These are phyloP conservation scores for Alternaria hordeiaustralica DNA, from an alignment of 2,329 filamentous ascomycete species.

Conservation along the genomic window DNA sequence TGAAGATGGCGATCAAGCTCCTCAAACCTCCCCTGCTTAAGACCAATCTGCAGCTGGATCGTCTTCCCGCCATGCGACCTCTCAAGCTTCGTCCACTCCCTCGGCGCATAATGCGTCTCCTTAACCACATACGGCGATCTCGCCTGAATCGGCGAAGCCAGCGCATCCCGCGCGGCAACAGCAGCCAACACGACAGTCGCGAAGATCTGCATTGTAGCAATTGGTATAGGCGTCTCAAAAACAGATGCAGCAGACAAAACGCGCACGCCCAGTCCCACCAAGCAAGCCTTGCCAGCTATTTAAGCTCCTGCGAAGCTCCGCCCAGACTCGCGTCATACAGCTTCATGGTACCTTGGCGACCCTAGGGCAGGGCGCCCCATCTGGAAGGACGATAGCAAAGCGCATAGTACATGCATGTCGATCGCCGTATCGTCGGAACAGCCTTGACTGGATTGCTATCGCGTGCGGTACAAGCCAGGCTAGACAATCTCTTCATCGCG, in stretches of 20 bases:
- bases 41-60: slow-evolving; percentile 63
- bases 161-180: slow-evolving; percentile 32
- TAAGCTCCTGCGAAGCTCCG: slow-evolving; percentile 5
- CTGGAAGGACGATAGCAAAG: slow-evolving; percentile 4
- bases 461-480: neutral
- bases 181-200: slow-evolving; percentile 34
- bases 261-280: neutral
- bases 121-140: slow-evolving; percentile 60
- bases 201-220: slow-evolving; percentile 11
- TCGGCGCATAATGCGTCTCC: slow-evolving; percentile 61
- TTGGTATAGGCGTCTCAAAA: neutral
- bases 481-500: neutral
- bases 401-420: slow-evolving; percentile 5
- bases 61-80: slow-evolving; percentile 57
- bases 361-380: neutral
- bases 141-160: slow-evolving; percentile 48
- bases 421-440: neutral
- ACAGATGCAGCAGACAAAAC: neutral
- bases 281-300: slow-evolving; percentile 9
- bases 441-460: neutral
- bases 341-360: neutral
- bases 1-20: slow-evolving; percentile 63
- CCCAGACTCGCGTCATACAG: neutral
- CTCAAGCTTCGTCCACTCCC: slow-evolving; percentile 57
- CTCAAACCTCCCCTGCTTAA: slow-evolving; percentile 64